These are phyloP conservation scores for Colletotrichum sublineola DNA, from an alignment of 2,329 filamentous ascomycete species.

Conservation along the genomic window DNA sequence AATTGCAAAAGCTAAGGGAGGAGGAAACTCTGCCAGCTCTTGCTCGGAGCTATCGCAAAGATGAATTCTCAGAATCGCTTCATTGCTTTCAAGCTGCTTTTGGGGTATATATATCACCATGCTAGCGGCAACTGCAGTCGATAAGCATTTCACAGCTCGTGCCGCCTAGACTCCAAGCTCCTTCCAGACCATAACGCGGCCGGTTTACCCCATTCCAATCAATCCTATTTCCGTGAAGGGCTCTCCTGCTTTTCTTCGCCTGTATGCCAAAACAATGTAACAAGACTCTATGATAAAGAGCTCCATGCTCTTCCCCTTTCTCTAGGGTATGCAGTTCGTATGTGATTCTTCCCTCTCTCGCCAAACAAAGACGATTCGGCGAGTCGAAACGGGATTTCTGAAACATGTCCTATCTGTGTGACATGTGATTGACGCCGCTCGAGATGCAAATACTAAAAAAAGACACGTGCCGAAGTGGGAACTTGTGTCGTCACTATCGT, in stretches of 20 bases:
- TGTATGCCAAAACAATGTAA: not conserved
- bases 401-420: constrained; percentile 14
- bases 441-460: constrained; percentile 34
- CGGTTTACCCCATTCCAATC: not conserved
- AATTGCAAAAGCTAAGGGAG: not conserved
- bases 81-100: constrained; percentile 23
- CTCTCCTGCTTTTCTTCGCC: not conserved
- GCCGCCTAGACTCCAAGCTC: not conserved
- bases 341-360: constrained; percentile 13
- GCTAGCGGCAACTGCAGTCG: constrained; percentile 17
- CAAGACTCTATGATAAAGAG: constrained; percentile 33
- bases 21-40: not conserved
- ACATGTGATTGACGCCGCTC: constrained; percentile 25
- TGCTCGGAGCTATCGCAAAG: not conserved
- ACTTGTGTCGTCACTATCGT: constrained; percentile 22
- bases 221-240: not conserved
- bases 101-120: constrained; percentile 40
- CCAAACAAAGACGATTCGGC: constrained; percentile 15
- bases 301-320: constrained; percentile 34
- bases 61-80: constrained; percentile 7
- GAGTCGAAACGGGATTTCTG: constrained; percentile 9
- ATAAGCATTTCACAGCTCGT: not conserved
- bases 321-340: constrained; percentile 32
- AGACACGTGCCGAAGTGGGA: constrained; percentile 23
- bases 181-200: not conserved